Conservation (phyloP, 2,329 filamentous ascomycete species). For the Ophiostoma perfectum region DNA sequence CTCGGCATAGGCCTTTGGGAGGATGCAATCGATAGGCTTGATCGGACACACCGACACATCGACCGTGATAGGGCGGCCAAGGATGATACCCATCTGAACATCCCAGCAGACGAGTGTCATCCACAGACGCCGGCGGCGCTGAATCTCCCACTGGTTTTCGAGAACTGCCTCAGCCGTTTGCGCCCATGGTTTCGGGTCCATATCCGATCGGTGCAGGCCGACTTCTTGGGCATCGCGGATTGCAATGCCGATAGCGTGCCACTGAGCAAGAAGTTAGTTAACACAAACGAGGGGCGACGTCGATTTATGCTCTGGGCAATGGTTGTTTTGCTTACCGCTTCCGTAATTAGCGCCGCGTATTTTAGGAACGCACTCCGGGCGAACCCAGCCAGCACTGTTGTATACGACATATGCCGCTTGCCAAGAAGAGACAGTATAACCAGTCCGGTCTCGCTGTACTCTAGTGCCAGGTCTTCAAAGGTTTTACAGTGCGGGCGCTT, state of each 20-base stretch:
- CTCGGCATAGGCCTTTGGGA: conserved; percentile 37
- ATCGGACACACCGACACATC: conserved; percentile 45
- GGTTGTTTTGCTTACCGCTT: conserved; percentile 40
- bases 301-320: too few species aligned
- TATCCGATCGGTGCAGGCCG: conserved; percentile 51
- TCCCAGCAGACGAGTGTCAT: conserved; percentile 52
- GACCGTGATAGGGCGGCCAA: conserved; percentile 53
- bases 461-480: conserved; percentile 54
- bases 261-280: conserved; percentile 33
- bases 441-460: conserved; percentile 56
- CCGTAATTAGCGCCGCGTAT: conserved; percentile 53
- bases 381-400: conserved; percentile 54
- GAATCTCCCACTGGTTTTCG: conserved; percentile 54
- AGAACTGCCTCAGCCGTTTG: conserved; percentile 45
- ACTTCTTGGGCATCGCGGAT: conserved; percentile 60
- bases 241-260: conserved; percentile 51
- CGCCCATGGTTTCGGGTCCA: conserved; percentile 46
- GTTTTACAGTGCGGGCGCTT: conserved; percentile 56
- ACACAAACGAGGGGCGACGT: too few species aligned
- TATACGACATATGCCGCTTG: conserved; percentile 51
- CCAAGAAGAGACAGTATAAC: conserved; percentile 51
- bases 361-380: conserved; percentile 53
- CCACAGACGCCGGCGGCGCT: conserved; percentile 53
- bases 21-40: conserved; percentile 49
- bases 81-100: conserved; percentile 47